Conservation (phyloP, 306 rosid genomes). For the Elaeagnus macrophylla region DNA sequence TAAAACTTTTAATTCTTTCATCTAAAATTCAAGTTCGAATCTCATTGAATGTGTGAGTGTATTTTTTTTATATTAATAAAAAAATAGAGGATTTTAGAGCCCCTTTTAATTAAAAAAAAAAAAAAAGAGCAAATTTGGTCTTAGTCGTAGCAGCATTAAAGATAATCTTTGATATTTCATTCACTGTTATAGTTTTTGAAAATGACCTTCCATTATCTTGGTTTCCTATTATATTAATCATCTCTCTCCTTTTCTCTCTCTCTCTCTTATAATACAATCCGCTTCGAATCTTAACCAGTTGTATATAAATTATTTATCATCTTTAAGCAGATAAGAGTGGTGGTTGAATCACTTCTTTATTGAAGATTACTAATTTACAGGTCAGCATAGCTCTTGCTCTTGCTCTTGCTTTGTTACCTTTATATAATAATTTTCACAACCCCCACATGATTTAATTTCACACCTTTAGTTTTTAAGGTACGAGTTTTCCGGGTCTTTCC, state of each 20-base stretch:
- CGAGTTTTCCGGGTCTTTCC: constrained; percentile 9
- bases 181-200: too few relatives aligned
- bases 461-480: background rate
- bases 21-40: too few relatives aligned
- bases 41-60: too few relatives aligned
- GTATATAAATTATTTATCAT: constrained; percentile 25
- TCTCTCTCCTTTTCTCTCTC: background rate
- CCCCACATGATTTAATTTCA: constrained; percentile 15
- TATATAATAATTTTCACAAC: constrained; percentile 11
- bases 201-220: too few relatives aligned
- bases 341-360: constrained; percentile 26
- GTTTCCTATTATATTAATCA: too few relatives aligned
- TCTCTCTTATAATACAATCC: constrained; percentile 6
- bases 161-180: too few relatives aligned
- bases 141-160: too few relatives aligned
- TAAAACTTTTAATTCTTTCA: too few relatives aligned
- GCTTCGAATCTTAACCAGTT: constrained; percentile 35
- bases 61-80: too few relatives aligned
- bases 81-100: too few relatives aligned
- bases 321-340: constrained; percentile 53
- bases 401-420: background rate
- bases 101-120: too few relatives aligned
- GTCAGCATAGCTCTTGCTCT: constrained; percentile 20
- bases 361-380: constrained; percentile 26
- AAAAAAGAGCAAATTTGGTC: too few relatives aligned